These are phyloP conservation scores for Cinnamomum micranthum DNA, from an alignment of 164 flowering plant species.

Conservation along the genomic window DNA sequence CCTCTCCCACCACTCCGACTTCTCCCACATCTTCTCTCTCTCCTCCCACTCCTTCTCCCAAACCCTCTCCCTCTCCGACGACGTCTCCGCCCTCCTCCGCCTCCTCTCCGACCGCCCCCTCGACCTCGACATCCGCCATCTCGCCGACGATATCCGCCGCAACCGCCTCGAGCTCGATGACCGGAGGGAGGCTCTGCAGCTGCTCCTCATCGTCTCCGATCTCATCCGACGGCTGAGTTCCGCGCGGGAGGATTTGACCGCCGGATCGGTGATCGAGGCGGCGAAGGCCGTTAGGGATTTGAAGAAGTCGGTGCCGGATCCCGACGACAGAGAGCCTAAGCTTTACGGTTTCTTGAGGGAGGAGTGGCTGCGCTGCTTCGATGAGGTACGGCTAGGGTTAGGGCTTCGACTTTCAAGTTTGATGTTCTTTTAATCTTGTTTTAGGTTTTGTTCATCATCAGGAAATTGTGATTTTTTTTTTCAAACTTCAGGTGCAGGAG, in stretches of 20 bases:
- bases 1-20: slow-evolving; percentile 53
- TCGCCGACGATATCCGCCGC: slow-evolving; percentile 30
- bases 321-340: slow-evolving; percentile 36
- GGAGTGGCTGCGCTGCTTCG: slow-evolving; percentile 72
- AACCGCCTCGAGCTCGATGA: slow-evolving; percentile 43
- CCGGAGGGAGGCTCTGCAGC: slow-evolving; percentile 50
- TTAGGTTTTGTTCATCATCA: not conserved
- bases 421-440: not conserved
- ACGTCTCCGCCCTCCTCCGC: slow-evolving; percentile 29
- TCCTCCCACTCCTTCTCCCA: slow-evolving; percentile 39
- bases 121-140: slow-evolving; percentile 39
- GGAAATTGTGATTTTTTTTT: slow-evolving; percentile 11
- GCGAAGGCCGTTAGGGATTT: slow-evolving; percentile 57
- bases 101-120: slow-evolving; percentile 44
- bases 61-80: slow-evolving; percentile 30
- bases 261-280: slow-evolving; percentile 52
- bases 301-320: slow-evolving; percentile 47
- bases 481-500: slow-evolving; percentile 61
- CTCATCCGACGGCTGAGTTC: slow-evolving; percentile 40
- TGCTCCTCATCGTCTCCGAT: slow-evolving; percentile 44
- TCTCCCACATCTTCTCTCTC: slow-evolving; percentile 56
- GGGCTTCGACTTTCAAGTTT: not conserved
- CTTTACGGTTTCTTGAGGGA: slow-evolving; percentile 62
- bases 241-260: slow-evolving; percentile 42
- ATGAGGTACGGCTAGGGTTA: slow-evolving; percentile 42